Base-by-base conservation (phyloP, 345 rosid species). In the Jatropha curcas region DNA sequence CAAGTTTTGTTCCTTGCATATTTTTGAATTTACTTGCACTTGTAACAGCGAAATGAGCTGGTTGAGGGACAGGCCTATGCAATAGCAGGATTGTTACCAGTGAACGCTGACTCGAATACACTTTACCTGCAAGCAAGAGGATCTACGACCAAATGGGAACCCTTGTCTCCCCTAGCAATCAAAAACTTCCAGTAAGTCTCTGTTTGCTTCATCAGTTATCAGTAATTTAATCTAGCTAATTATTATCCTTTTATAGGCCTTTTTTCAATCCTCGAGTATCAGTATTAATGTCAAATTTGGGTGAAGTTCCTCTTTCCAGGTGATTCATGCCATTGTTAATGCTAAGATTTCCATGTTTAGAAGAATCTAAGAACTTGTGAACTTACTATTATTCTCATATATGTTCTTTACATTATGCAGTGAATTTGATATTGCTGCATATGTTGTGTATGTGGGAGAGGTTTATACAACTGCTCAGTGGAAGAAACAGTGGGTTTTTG, bases 401-500 rank as follows among this genome's bases (percentile, higher is more conserved):
- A 56, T 67, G 24, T 70, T 50, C 17, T 50, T 53, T 43, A 55
- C 50, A 50, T 46, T 60, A 8, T 74, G 52, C 86, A 95, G 97
- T 79, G 98, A 95, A 82, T 95, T 95, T 77, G 99, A 92, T 72
- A 83, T 85, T 59, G 93, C 89, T 67, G 96, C 89, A 50, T 77
- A 79, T 28, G 86, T 95, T 73, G 82, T 95, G 78, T 67, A 86
- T 59, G 94, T 91, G 74, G 99, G 97, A 71, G 91, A 92, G 78
- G 89, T 80, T 75, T 86, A 81, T 72, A 75, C 67, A 35, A 78
- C 75, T 39, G 84, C 79, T 79, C 78, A 79, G 60, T 89, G 78
- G 74, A 89, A 82, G 92, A 92, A 86, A 79, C 99, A 93, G 74
- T 90, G 97, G 98, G 87, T 95, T 43, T 91, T 92, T 81, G 91